These are phyloP conservation scores for Pseudogymnoascus sp. DNA, from an alignment of 2,329 filamentous ascomycete genomes.

Conservation along the genomic window DNA sequence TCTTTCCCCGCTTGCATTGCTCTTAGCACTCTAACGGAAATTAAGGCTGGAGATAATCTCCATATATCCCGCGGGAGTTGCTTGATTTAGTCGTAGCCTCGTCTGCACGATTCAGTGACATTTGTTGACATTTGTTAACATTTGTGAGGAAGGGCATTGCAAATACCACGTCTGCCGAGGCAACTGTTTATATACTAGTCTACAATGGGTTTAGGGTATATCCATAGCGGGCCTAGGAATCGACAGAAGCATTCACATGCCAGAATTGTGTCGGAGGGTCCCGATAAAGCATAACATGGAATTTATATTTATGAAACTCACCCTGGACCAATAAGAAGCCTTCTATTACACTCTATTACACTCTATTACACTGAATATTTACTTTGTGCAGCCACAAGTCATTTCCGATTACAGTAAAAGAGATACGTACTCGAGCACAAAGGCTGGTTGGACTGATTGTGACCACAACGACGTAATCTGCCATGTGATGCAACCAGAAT, in stretches of 20 bases:
- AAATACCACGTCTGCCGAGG: neutral
- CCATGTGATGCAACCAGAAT: slow-evolving; percentile 9
- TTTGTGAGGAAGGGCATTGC: neutral
- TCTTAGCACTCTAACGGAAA: neutral
- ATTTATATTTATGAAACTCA: neutral
- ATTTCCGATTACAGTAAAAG: neutral
- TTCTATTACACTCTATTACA: neutral
- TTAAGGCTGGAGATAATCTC: neutral
- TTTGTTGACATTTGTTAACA: neutral
- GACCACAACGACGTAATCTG: neutral
- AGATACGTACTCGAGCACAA: neutral
- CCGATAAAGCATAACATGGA: neutral
- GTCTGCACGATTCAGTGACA: neutral
- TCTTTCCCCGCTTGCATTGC: neutral
- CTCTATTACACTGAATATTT: too few relatives aligned
- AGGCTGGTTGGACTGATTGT: neutral
- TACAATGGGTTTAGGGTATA: accelerated
- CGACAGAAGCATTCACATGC: neutral
- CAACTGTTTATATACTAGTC: neutral
- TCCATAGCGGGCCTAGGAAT: neutral
- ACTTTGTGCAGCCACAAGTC: neutral
- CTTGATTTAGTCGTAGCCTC: slow-evolving; percentile 4
- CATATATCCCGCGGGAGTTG: slow-evolving; percentile 5
- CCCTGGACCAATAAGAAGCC: neutral
- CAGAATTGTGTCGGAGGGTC: neutral